phyloP scores from a whole-genome alignment of 139 green algal genomes.

The Tetradesmus obliquus region DNA sequence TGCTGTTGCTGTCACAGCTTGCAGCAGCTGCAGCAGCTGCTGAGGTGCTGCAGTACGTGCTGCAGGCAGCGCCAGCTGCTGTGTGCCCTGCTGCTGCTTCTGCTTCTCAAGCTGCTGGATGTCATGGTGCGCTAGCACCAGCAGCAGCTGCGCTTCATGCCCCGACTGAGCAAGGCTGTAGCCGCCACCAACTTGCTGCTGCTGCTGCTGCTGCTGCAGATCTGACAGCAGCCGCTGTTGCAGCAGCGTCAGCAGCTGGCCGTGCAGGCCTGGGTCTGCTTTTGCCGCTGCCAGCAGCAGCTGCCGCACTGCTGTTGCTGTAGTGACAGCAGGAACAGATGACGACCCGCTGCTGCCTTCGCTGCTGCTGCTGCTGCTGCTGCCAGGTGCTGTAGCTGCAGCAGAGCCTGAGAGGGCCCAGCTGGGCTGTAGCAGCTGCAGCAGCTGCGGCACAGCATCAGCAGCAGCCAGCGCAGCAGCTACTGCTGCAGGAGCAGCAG shows the following conservation, averaged over 20 bases:
- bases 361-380: neutral
- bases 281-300: conserved; percentile 24
- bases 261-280: neutral
- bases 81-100: conserved; percentile 23
- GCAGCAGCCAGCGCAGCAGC: neutral
- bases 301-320: neutral
- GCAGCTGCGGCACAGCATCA: neutral
- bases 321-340: neutral
- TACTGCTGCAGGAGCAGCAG: neutral
- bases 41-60: neutral
- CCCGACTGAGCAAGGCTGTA: conserved; percentile 11
- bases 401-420: neutral
- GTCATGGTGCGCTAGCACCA: conserved; percentile 19
- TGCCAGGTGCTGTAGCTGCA: neutral
- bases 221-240: conserved; percentile 4
- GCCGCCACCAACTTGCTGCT: neutral
- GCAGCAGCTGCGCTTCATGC: conserved; percentile 29
- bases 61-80: neutral
- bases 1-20: neutral
- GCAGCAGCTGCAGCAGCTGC: conserved; percentile 23
- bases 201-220: conserved; percentile 9
- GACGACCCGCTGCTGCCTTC: neutral
- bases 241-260: conserved; percentile 2
- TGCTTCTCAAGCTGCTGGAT: conserved; percentile 11
- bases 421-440: conserved; percentile 6